phyloP scores from a whole-genome alignment of 1,284 basidiomycete species.

The Cutaneotrichosporon sp. region DNA sequence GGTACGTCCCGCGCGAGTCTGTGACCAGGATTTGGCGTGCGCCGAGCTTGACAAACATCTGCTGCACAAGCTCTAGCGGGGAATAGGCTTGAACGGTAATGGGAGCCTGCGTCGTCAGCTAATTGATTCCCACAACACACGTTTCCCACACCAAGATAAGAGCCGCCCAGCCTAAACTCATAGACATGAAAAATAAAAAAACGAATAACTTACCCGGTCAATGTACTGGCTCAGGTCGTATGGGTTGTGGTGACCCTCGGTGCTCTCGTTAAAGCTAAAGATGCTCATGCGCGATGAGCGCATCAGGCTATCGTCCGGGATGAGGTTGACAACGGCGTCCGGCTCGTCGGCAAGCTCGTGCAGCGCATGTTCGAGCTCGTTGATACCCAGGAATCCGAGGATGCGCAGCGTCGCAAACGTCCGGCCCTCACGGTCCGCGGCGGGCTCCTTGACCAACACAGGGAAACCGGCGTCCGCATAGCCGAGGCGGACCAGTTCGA shows the following conservation, averaged over 20 bases:
- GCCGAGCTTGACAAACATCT: constrained; percentile 85
- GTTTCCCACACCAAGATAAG: not conserved
- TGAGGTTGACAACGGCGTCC: constrained; percentile 62
- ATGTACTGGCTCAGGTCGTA: constrained; percentile 85
- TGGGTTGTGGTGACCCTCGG: constrained; percentile 53
- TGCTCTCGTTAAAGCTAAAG: constrained; percentile 42
- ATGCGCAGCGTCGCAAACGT: constrained; percentile 52
- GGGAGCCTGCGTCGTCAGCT: constrained; percentile 58
- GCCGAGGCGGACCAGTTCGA: constrained; percentile 38
- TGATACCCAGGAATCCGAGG: constrained; percentile 87
- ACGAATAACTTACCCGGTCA: constrained; percentile 60
- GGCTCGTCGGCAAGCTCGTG: constrained; percentile 69
- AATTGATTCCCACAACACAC: not conserved
- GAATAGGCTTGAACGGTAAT: constrained; percentile 74
- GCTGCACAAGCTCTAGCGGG: constrained; percentile 81
- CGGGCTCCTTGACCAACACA: constrained; percentile 56
- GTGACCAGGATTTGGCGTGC: constrained; percentile 82
- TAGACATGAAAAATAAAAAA: constrained; percentile 17
- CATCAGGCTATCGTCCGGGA: constrained; percentile 39
- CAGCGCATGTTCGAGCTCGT: constrained; percentile 82
- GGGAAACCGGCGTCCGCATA: constrained; percentile 79
- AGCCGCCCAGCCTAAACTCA: constrained; percentile 4
- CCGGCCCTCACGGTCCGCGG: constrained; percentile 42
- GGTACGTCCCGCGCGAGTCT: constrained; percentile 75
- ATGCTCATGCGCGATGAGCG: constrained; percentile 27